Conservation (phyloP, 768 basidiomycete genomes). For the Mycena metata region DNA sequence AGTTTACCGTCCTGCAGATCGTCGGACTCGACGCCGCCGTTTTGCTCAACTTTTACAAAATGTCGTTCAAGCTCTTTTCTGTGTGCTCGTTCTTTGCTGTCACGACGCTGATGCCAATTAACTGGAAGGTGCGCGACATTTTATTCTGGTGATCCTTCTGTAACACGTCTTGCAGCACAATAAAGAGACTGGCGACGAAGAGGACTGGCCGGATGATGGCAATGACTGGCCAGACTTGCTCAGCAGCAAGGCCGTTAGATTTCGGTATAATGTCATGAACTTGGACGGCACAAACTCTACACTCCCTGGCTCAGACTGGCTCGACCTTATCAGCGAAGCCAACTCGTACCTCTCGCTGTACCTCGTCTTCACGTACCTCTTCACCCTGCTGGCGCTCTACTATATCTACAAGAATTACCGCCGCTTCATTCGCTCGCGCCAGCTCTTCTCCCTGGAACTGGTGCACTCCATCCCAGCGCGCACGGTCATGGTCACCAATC, state of each 20-base stretch:
- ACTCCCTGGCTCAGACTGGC: constrained; percentile 69
- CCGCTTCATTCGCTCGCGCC: constrained; percentile 89
- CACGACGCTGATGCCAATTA: constrained; percentile 93
- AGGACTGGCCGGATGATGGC: constrained; percentile 59
- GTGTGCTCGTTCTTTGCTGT: constrained; percentile 86
- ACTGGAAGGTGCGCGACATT: constrained; percentile 79
- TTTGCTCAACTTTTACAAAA: constrained; percentile 96
- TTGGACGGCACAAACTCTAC: constrained; percentile 50
- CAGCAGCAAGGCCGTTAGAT: constrained; percentile 39
- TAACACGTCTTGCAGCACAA: constrained; percentile 66
- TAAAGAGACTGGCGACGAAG: constrained; percentile 74
- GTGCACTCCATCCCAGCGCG: constrained; percentile 96
- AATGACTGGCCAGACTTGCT: constrained; percentile 61
- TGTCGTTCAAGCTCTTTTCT: constrained; percentile 92
- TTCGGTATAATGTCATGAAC: constrained; percentile 34
- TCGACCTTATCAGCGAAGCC: constrained; percentile 91
- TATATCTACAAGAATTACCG: constrained; percentile 92
- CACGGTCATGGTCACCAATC: constrained; percentile 88
- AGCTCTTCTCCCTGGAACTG: constrained; percentile 93
- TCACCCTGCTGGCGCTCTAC: constrained; percentile 87
- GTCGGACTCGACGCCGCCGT: constrained; percentile 98
- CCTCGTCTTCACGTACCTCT: constrained; percentile 93
- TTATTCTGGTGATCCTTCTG: constrained; percentile 18
- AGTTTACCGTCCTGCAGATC: constrained; percentile 94
- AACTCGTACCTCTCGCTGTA: constrained; percentile 91